Base-by-base conservation (phyloP, 495 filamentous ascomycete genomes). In the Penicillium lagena region DNA sequence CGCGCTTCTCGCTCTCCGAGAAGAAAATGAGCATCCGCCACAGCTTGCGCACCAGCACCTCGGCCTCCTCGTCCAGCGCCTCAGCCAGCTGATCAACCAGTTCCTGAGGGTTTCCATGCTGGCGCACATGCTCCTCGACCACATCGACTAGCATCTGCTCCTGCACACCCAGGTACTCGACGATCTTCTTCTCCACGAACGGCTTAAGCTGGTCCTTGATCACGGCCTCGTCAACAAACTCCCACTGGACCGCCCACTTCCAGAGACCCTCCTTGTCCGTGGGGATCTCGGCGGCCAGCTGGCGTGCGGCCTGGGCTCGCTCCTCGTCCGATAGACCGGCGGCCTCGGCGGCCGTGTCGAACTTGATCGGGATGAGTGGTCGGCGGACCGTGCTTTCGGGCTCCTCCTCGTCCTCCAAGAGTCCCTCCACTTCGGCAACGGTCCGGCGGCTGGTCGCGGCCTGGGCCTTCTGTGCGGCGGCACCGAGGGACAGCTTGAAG, bases 21-120 rank as follows among this genome's bases (percentile, higher is more conserved):
- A 90, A 97, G 83, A 96, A 97, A 62, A 97, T 96, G 39, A 96
- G 79, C 90, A 97, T 94, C 37, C 93, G 80, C 93, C 93, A 98
- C 27, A 98, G 76, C 67, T 96, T 97, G 78, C 86, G 91, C 13
- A 97, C 93, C 51, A 98, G 69, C 9, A 83, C 86, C 62, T 95
- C 90, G 4, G 90, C 90, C 54, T 97, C 94, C 59, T 98, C 93
- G 60, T 96, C 93, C 46, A 98, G 66, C 33, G 89, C 88, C 72
- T 86, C 87, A 59, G 84, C 84, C 35, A 98, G 63, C 48, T 91
- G 82, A 51, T 86, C 85, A 14, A 95, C 89, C 49, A 98, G 63
- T 32, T 87, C 87, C 59, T 82, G 78, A 15, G 93, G 90, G 49
- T 73, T 74, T 12, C 80, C 83, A 54, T 85, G 81, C 55, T 86